phyloP scores from a whole-genome alignment of 345 rosid genomes.

The Dovyalis caffra region DNA sequence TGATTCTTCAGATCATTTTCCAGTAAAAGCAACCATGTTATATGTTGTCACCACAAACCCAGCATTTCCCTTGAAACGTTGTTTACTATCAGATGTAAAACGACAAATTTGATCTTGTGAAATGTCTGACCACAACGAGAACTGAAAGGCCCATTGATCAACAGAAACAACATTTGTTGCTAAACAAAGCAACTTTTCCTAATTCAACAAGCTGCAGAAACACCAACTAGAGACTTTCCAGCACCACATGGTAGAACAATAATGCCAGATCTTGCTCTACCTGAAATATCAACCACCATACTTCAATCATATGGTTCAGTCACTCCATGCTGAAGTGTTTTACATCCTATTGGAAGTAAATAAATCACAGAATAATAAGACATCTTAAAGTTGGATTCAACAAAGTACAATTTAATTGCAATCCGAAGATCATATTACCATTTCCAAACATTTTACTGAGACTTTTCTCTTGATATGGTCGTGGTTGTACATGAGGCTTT shows the following conservation, averaged over 20 bases:
- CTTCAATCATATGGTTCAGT: background rate
- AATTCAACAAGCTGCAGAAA: constrained; percentile 87
- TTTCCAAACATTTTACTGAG: constrained; percentile 99
- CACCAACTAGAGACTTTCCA: constrained; percentile 96
- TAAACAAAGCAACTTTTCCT: constrained; percentile 93
- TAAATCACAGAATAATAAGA: background rate
- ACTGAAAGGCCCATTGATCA: constrained; percentile 98
- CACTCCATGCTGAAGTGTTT: background rate
- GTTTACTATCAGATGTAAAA: constrained; percentile 97
- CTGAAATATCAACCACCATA: constrained; percentile 28
- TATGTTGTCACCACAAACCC: constrained; percentile 97
- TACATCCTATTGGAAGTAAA: background rate
- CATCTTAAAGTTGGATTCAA: background rate
- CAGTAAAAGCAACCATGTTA: constrained; percentile 98
- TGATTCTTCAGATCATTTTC: constrained; percentile 94
- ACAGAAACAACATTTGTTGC: constrained; percentile 99
- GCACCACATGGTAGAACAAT: constrained; percentile 99
- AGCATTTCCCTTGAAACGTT: constrained; percentile 92
- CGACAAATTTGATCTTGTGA: constrained; percentile 87
- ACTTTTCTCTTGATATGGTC: constrained; percentile 96
- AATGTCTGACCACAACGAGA: constrained; percentile 87
- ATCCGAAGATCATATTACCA: constrained; percentile 40
- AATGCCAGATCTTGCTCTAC: constrained; percentile 97
- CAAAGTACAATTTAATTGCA: background rate
- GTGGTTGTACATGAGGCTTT: constrained; percentile 92